Base-by-base conservation (phyloP, 176 grass and related monocot species). In the Oryza longistaminata region DNA sequence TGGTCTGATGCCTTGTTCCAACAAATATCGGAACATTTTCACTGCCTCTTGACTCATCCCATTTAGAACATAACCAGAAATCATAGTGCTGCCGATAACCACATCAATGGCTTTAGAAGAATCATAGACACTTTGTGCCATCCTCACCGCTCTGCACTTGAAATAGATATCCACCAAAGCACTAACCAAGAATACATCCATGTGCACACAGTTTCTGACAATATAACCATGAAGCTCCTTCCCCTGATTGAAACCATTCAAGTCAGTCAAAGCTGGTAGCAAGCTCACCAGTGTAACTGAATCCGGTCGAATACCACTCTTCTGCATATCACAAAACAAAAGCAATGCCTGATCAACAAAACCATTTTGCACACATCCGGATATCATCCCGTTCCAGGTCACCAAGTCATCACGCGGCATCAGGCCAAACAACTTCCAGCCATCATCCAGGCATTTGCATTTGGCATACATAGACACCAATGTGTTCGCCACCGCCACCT, bases 151-250 rank as follows among this genome's bases (percentile, higher is more conserved):
- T 68, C 88, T 91, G 80, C 90, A 88, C 88, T 94, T 93, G 73
- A 97, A 95, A 85, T 97, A 95, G 22, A 95, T 84, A 80, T 95
- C 95, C 8, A 93, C 85, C 55, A 97, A 84, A 78, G 92, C 92
- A 91, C 92, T 95, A 68, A 91, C 89, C 88, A 97, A 84, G 87
- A 94, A 97, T 5, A 79, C 90, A 90, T 97, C 91, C 88, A 91
- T 81, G 69, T 46, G 79, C 40, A 90, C 78, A 53, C 72, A 64
- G 66, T 93, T 93, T 81, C 77, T 87, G 33, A 95, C 69, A 84
- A 94, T 91, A 78, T 97, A 91, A 55, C 88, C 85, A 86, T 97
- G 92, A 46, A 93, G 82, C 80, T 93, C 90, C 85, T 88, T 95
- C 33, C 85, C 91, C 64, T 86, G 88, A 43, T 80, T 89, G 53